These are phyloP conservation scores for Arachis monticola DNA, from an alignment of 331 rosid species.

Conservation along the genomic window DNA sequence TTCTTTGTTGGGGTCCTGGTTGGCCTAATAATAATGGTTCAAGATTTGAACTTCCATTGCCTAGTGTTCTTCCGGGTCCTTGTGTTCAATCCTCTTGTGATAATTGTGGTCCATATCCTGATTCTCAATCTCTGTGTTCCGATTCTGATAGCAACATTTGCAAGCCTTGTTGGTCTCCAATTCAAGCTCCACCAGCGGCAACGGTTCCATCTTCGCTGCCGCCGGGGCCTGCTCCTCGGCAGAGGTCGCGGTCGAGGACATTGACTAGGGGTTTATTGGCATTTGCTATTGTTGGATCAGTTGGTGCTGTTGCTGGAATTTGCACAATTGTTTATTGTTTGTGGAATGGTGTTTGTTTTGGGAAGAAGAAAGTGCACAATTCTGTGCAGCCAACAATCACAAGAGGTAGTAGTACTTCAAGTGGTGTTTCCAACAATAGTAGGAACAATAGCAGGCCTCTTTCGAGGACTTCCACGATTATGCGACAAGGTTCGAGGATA, in stretches of 20 bases:
- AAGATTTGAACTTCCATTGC: slow-evolving; percentile 47
- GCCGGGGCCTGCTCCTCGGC: not conserved
- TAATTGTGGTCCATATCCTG: slow-evolving; percentile 58
- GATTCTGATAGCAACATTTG: slow-evolving; percentile 59
- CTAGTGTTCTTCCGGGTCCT: slow-evolving; percentile 83
- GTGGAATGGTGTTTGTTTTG: slow-evolving; percentile 88
- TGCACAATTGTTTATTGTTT: slow-evolving; percentile 71
- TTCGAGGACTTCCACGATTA: slow-evolving; percentile 68
- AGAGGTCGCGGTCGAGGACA: slow-evolving; percentile 48
- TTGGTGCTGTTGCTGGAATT: slow-evolving; percentile 76
- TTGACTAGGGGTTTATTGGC: slow-evolving; percentile 77
- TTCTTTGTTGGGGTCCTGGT: slow-evolving; percentile 91
- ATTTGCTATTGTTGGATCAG: slow-evolving; percentile 84
- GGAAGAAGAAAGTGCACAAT: slow-evolving; percentile 80
- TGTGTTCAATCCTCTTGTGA: slow-evolving; percentile 69
- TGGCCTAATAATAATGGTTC: slow-evolving; percentile 53
- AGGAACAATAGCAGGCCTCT: slow-evolving; percentile 59
- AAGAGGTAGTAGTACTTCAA: slow-evolving; percentile 75
- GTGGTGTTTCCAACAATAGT: slow-evolving; percentile 55
- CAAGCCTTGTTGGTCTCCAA: slow-evolving; percentile 42
- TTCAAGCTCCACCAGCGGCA: slow-evolving; percentile 8
- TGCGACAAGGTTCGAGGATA: slow-evolving; percentile 78
- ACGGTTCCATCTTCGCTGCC: not conserved
- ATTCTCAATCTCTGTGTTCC: slow-evolving; percentile 57
- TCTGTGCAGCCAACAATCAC: slow-evolving; percentile 95